These are phyloP conservation scores for Turnera subulata DNA, from an alignment of 345 rosid genomes.

Conservation along the genomic window DNA sequence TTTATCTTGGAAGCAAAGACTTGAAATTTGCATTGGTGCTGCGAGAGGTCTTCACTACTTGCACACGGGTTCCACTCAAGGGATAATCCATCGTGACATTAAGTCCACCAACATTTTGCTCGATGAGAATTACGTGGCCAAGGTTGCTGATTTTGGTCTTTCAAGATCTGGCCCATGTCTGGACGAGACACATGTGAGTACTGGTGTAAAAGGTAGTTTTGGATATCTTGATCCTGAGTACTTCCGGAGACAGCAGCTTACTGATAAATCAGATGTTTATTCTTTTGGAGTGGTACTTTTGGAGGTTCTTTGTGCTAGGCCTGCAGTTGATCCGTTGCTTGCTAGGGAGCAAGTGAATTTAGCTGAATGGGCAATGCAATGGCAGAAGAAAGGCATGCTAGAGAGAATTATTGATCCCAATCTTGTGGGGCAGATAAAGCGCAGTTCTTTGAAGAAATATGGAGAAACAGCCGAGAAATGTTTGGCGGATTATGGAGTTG, in stretches of 20 bases:
- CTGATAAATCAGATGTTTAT: constrained; percentile 92
- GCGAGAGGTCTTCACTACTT: constrained; percentile 95
- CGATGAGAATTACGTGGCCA: constrained; percentile 52
- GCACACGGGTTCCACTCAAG: constrained; percentile 91
- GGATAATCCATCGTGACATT: constrained; percentile 94
- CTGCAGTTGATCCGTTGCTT: constrained; percentile 92
- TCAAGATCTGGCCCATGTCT: constrained; percentile 94
- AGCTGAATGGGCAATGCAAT: constrained; percentile 95
- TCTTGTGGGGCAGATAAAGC: constrained; percentile 61
- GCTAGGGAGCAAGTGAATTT: constrained; percentile 88
- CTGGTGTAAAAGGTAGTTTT: constrained; percentile 94
- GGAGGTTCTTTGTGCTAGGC: constrained; percentile 95
- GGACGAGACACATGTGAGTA: constrained; percentile 89
- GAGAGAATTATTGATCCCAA: constrained; percentile 64
- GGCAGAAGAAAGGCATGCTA: constrained; percentile 89
- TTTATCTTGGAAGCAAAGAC: constrained; percentile 89
- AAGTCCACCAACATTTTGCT: constrained; percentile 89
- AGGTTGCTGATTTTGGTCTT: constrained; percentile 98
- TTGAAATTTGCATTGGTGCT: constrained; percentile 84
- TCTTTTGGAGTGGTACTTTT: constrained; percentile 90
- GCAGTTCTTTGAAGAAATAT: constrained; percentile 64
- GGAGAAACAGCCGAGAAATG: constrained; percentile 97
- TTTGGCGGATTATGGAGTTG: constrained; percentile 90
- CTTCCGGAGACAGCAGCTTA: constrained; percentile 90
- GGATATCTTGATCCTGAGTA: constrained; percentile 97